Conservation (phyloP, 805 yeast species). For the Diddensiella santjacobensis region DNA sequence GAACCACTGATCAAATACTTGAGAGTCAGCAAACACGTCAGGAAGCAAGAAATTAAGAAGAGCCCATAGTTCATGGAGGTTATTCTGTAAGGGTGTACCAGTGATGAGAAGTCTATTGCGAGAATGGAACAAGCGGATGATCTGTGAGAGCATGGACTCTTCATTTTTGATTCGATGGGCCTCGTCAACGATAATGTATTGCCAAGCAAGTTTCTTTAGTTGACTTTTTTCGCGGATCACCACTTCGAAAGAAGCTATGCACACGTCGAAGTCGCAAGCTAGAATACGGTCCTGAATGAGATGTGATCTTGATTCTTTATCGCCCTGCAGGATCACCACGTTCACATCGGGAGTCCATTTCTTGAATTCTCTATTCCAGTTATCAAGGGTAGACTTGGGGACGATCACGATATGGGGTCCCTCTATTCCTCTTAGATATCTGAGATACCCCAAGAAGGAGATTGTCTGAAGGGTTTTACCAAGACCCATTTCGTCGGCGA, state of each 20-base stretch:
- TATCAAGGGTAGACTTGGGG: slow-evolving; percentile 92
- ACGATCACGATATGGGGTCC: slow-evolving; percentile 93
- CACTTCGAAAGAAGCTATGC: slow-evolving; percentile 89
- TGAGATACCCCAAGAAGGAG: slow-evolving; percentile 80
- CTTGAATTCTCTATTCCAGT: slow-evolving; percentile 92
- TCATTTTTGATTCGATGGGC: slow-evolving; percentile 97
- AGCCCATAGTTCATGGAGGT: slow-evolving; percentile 95
- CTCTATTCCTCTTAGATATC: slow-evolving; percentile 68
- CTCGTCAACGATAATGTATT: slow-evolving; percentile 89
- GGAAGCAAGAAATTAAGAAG: slow-evolving; percentile 84
- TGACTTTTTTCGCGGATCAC: slow-evolving; percentile 82
- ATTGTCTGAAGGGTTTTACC: slow-evolving; percentile 96
- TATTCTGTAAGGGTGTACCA: slow-evolving; percentile 94
- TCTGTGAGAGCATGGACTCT: slow-evolving; percentile 84
- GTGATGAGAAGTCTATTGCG: slow-evolving; percentile 82
- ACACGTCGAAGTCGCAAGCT: slow-evolving; percentile 78
- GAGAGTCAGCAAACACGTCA: slow-evolving; percentile 91
- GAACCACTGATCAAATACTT: slow-evolving; percentile 90
- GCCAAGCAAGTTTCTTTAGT: slow-evolving; percentile 83
- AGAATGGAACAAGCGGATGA: slow-evolving; percentile 83
- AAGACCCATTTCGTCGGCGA: slow-evolving; percentile 98
- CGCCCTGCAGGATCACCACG: slow-evolving; percentile 80
- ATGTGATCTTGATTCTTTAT: slow-evolving; percentile 67
- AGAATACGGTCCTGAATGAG: slow-evolving; percentile 57
- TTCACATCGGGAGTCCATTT: slow-evolving; percentile 95